phyloP scores from a whole-genome alignment of 2,329 filamentous ascomycete genomes.

The Fusarium clavum region DNA sequence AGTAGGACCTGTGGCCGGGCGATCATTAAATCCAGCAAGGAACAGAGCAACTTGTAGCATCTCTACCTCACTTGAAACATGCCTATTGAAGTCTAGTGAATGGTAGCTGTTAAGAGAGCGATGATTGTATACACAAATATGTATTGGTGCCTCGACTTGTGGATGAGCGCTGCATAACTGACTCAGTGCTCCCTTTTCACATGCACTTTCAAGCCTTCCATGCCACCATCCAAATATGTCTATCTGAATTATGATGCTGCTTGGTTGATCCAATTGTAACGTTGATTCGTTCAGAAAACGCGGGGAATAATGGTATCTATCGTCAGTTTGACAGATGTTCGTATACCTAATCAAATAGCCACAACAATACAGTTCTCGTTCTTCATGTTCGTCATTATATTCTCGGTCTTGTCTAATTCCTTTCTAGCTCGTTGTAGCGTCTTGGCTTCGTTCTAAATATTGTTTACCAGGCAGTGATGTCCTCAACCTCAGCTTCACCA shows the following conservation, averaged over 20 bases:
- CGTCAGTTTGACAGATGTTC: background rate
- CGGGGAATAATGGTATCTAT: background rate
- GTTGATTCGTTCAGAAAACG: background rate
- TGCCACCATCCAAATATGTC: background rate
- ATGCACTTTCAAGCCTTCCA: background rate
- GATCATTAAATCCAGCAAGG: background rate
- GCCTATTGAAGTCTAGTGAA: no score
- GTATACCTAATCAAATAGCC: background rate
- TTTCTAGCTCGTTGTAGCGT: background rate
- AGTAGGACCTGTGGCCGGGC: background rate
- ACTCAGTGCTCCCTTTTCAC: slow-evolving; percentile 1
- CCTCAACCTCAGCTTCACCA: slow-evolving; percentile 94
- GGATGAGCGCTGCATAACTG: background rate
- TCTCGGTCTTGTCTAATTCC: slow-evolving; percentile 9
- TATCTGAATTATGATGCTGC: background rate
- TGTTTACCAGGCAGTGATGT: slow-evolving; percentile 90
- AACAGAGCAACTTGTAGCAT: background rate
- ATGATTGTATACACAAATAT: background rate
- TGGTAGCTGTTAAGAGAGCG: background rate
- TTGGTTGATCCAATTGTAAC: background rate
- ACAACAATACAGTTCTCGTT: background rate
- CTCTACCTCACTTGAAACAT: background rate
- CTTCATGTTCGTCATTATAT: slow-evolving; percentile 3
- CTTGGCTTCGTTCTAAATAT: background rate
- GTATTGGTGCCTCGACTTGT: background rate